Base-by-base conservation (phyloP, 257 asterid species). In the Solanum phureja region DNA sequence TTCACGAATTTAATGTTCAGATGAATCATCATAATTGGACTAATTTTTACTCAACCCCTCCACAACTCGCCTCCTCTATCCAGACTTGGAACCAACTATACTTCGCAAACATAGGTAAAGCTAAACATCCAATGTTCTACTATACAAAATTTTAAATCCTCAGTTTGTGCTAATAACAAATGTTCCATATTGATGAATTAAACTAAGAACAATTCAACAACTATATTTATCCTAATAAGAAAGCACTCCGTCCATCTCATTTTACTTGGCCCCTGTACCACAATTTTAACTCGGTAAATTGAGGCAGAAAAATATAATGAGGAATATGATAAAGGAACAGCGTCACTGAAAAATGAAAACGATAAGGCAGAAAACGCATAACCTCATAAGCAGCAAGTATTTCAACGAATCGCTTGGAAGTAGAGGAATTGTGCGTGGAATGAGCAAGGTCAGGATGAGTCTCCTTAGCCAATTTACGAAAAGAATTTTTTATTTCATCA, bases 361-460 rank as follows among this genome's bases (percentile, higher is more conserved):
- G 11, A 13, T 18, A 72, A 11, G 24, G 44, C 3, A 71, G 11
- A 72, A 71, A 40, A 56, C 21, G 74, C 60, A 87, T 86, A 56
- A 97, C 99, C 99, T 97, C 98, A 85, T 94, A 97, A 84, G 98
- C 98, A 60, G 98, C 98, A 83, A 95, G 97, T 38, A 97, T 93
- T 90, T 92, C 94, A 83, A 95, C 24, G 90, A 97, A 97, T 85
- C 87, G 94, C 69, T 89, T 89, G 23, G 98, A 92, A 87, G 93
- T 91, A 35, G 92, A 88, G 60, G 93, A 90, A 88, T 88, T 75
- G 49, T 69, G 71, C 38, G 85, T 90, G 27, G 94, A 90, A 44
- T 88, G 93, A 73, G 92, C 94, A n/a, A 94, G 91, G 88, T 95
- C 99, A 14, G 98, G 99, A 83, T 97, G 99, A 83, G 98, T 97